Conservation (phyloP, 257 asterid species). For the Mentha longifolia region DNA sequence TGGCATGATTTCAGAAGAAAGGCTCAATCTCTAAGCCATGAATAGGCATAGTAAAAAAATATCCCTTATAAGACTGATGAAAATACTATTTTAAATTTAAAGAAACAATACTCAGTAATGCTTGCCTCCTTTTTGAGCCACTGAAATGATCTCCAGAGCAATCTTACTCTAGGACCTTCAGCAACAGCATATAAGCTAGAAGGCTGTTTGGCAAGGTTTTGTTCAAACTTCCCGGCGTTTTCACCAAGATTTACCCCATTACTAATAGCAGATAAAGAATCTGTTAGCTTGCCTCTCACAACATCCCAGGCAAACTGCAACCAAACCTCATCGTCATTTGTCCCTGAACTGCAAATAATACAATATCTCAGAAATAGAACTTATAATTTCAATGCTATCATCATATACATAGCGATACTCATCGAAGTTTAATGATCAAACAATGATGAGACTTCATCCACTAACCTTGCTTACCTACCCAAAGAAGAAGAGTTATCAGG, state of each 20-base stretch:
- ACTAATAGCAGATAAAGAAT: conserved; percentile 54
- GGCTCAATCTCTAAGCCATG: conserved; percentile 19
- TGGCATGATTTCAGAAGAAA: conserved; percentile 14
- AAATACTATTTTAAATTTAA: conserved; percentile 31
- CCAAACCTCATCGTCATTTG: conserved; percentile 46
- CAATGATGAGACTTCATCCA: conserved; percentile 40
- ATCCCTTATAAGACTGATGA: conserved; percentile 12
- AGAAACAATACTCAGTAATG: conserved; percentile 44
- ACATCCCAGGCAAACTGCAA: conserved; percentile 80
- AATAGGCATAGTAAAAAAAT: conserved; percentile 4
- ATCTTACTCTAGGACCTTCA: conserved; percentile 81
- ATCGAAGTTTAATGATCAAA: no score
- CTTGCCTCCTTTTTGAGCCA: conserved; percentile 90
- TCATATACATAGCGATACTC: conserved; percentile 29
- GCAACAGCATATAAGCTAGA: conserved; percentile 78
- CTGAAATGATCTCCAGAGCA: conserved; percentile 83
- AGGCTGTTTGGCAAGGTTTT: conserved; percentile 50
- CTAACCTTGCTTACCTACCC: conserved; percentile 96
- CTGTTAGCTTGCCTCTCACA: conserved; percentile 68
- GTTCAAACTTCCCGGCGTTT: conserved; percentile 45
- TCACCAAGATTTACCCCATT: conserved; percentile 49
- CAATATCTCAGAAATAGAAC: conserved; percentile 25
- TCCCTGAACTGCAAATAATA: conserved; percentile 50
- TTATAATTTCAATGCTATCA: conserved; percentile 10
- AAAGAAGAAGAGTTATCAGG: conserved; percentile 56